Conservation (phyloP, 1,139 yeast species). For the Pneumocystis jirovecii region DNA sequence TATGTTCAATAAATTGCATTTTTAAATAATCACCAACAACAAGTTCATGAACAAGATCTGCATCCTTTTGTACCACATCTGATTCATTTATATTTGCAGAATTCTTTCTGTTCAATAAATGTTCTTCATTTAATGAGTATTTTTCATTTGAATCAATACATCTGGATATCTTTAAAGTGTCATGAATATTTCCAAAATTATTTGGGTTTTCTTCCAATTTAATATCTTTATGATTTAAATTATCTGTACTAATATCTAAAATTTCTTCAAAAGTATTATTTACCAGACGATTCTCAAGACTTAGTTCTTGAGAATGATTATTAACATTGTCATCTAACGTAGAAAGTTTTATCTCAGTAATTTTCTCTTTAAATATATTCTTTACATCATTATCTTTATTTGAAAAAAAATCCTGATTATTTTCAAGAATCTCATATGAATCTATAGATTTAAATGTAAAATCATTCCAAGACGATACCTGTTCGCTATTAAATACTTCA, state of each 20-base stretch:
- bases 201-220: constrained; percentile 9
- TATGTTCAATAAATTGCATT: constrained; percentile 69
- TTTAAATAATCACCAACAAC: constrained; percentile 85
- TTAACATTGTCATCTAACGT: neutral
- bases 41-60: constrained; percentile 27
- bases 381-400: neutral
- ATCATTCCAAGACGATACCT: neutral
- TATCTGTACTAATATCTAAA: neutral
- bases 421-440: neutral
- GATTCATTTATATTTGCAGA: constrained; percentile 8
- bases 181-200: constrained; percentile 6
- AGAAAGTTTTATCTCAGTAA: neutral
- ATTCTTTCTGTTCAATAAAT: constrained; percentile 12
- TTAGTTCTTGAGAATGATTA: neutral
- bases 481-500: neutral
- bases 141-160: constrained; percentile 5
- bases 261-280: neutral
- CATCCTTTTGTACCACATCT: neutral
- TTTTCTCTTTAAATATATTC: neutral
- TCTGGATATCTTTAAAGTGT: neutral
- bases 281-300: neutral
- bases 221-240: constrained; percentile 7
- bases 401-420: neutral
- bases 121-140: neutral
- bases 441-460: neutral